phyloP scores from a whole-genome alignment of 495 filamentous ascomycete species.

The Trichoderma parareesei region DNA sequence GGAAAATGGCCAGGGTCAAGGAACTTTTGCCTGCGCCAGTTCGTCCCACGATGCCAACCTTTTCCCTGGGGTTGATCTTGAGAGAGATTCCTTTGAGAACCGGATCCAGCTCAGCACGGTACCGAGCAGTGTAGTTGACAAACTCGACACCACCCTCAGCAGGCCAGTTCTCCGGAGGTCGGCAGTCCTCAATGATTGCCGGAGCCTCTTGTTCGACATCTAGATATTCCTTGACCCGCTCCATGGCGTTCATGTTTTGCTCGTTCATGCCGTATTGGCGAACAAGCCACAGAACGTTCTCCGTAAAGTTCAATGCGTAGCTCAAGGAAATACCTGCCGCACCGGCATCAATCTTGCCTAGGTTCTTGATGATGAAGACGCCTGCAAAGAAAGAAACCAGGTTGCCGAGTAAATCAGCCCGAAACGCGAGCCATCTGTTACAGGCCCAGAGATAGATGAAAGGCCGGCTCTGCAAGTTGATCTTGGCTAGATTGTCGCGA shows the following conservation, averaged over 20 bases:
- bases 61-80: constrained; percentile 77
- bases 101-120: constrained; percentile 76
- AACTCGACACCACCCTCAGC: constrained; percentile 81
- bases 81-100: constrained; percentile 81
- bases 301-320: constrained; percentile 97
- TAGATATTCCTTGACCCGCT: constrained; percentile 93
- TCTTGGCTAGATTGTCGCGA: constrained; percentile 78
- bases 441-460: constrained; percentile 97
- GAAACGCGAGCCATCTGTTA: constrained; percentile 92
- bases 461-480: constrained; percentile 86
- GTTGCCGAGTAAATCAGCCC: constrained; percentile 85
- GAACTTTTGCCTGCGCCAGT: constrained; percentile 98
- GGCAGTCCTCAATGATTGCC: constrained; percentile 66
- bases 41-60: constrained; percentile 92
- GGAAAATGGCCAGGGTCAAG: constrained; percentile 89
- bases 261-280: constrained; percentile 92
- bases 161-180: constrained; percentile 76
- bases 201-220: constrained; percentile 91
- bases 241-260: constrained; percentile 99
- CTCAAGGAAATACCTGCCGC: constrained; percentile 92
- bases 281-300: constrained; percentile 95
- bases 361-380: constrained; percentile 75
- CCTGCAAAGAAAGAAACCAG: constrained; percentile 92
- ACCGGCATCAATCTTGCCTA: constrained; percentile 83
- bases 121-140: constrained; percentile 77